Conservation (phyloP, 2,329 filamentous ascomycete species). For the Penicillium oxalicum region DNA sequence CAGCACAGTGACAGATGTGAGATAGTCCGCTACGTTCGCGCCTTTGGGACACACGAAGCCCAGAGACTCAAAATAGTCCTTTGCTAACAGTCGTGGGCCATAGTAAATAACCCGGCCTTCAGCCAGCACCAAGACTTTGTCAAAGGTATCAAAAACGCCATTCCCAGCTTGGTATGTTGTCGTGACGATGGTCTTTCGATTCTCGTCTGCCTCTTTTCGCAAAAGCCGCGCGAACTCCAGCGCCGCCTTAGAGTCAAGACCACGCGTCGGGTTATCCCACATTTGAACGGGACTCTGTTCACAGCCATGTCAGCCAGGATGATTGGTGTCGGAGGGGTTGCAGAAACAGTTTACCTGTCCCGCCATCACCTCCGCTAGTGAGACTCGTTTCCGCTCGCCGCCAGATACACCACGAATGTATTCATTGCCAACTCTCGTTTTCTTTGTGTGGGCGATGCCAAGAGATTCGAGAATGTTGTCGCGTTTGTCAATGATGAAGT, state of each 20-base stretch:
- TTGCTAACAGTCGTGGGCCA: constrained; percentile 52
- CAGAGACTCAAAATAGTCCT: constrained; percentile 57
- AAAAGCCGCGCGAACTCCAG: constrained; percentile 54
- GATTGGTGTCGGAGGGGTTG: neutral
- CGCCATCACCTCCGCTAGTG: constrained; percentile 55
- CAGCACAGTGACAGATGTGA: constrained; percentile 58
- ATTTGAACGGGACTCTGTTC: constrained; percentile 48
- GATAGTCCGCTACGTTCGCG: constrained; percentile 59
- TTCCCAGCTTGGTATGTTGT: constrained; percentile 65
- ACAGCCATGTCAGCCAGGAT: neutral
- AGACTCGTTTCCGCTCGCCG: constrained; percentile 63
- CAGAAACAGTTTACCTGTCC: constrained; percentile 39
- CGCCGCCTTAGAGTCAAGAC: constrained; percentile 60
- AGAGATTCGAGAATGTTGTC: constrained; percentile 30
- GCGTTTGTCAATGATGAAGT: constrained; percentile 27
- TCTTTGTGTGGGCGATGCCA: constrained; percentile 46
- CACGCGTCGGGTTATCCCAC: constrained; percentile 63
- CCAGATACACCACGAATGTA: constrained; percentile 62
- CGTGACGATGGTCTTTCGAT: constrained; percentile 54
- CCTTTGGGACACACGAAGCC: constrained; percentile 58
- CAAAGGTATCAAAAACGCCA: constrained; percentile 61
- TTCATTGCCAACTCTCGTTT: constrained; percentile 62
- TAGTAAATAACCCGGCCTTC: constrained; percentile 60
- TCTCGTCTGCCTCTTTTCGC: constrained; percentile 55
- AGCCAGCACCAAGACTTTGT: constrained; percentile 63